A percentile compares a stretch with the other conserved stretches of the same genome.
Evolutionary conservation across 129 eudicot species (phyloP).

Genomic region (Helichrysum umbraculigerum): DNA sequence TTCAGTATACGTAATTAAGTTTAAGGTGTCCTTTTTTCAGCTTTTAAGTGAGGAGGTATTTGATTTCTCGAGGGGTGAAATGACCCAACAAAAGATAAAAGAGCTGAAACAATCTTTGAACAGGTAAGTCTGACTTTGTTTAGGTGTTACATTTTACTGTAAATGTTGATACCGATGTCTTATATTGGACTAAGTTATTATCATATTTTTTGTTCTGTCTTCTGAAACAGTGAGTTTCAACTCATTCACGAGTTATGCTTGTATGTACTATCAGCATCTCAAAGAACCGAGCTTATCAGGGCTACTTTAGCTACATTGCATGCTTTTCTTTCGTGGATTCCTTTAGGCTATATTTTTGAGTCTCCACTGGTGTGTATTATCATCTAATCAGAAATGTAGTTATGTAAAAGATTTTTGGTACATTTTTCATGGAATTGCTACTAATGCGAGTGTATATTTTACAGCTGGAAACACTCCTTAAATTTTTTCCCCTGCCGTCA

Average conservation of each 20-base stretch:
- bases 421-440: constrained; percentile 18
- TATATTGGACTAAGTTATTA: constrained; percentile 16
- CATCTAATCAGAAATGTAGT: background rate
- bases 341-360: constrained; percentile 94
- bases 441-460: constrained; percentile 21
- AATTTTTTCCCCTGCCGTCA: constrained; percentile 73
- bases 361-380: constrained; percentile 81
- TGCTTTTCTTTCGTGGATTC: constrained; percentile 99
- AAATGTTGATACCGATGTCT: background rate
- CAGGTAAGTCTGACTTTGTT: constrained; percentile 43
- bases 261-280: constrained; percentile 96
- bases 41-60: constrained; percentile 97
- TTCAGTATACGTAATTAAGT: constrained; percentile 2
- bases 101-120: constrained; percentile 95
- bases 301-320: constrained; percentile 96
- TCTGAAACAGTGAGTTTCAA: constrained; percentile 80
- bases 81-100: constrained; percentile 97
- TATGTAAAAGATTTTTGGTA: background rate
- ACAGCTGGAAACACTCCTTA: constrained; percentile 87
- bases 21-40: constrained; percentile 36
- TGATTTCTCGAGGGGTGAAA: constrained; percentile 99
- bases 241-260: constrained; percentile 98
- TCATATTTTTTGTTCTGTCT: constrained; percentile 8
- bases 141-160: background rate
- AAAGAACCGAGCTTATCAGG: constrained; percentile 88